Percentiles rank a stretch among this genome's conserved stretches.
Evolutionary conservation across 345 rosid genomes (phyloP).

Genomic region (Corymbia maculata): DNA sequence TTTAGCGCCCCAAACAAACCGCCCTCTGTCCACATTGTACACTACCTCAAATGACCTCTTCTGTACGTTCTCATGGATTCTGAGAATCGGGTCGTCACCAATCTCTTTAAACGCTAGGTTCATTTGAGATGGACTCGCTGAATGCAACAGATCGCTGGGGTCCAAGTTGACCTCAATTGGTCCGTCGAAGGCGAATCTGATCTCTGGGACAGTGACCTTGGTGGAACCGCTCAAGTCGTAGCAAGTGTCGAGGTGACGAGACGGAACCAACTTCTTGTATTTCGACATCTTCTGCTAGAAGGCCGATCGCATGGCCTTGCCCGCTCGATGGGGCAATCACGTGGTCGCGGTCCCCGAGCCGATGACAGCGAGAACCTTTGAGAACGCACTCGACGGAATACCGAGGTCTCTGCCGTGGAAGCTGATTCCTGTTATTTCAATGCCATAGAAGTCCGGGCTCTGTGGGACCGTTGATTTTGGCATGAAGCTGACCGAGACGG

Average conservation of each 20-base stretch:
- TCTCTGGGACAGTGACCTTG: neutral
- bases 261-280: neutral
- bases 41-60: neutral
- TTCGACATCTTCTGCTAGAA: neutral
- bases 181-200: neutral
- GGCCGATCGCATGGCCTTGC: neutral
- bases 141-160: neutral
- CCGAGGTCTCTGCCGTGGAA: neutral
- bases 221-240: neutral
- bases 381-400: neutral
- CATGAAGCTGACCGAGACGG: neutral
- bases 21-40: neutral
- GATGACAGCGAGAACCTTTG: neutral
- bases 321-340: neutral
- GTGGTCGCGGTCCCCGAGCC: neutral
- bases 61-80: neutral
- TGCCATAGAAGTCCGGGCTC: neutral
- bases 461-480: neutral
- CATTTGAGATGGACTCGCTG: too few relatives aligned
- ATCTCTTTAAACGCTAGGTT: too few relatives aligned
- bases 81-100: neutral
- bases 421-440: neutral
- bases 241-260: neutral
- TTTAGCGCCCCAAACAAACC: neutral
- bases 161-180: neutral